Base-by-base conservation (phyloP, 202 grass and related monocot species). In the Setaria viridis region DNA sequence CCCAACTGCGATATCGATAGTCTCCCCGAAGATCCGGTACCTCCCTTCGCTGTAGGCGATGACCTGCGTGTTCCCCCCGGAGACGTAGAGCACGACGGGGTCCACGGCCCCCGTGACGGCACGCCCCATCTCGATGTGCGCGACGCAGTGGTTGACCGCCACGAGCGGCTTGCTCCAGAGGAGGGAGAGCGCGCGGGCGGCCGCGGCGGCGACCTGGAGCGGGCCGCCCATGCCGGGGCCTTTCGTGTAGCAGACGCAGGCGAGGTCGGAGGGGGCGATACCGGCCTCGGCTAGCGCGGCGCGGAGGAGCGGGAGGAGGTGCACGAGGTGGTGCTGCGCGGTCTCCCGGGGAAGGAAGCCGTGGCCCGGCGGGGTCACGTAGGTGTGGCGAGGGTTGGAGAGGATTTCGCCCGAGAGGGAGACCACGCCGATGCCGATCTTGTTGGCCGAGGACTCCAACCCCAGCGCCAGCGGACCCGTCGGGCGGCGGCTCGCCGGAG, bases 41-140 rank as follows among this genome's bases (percentile, higher is more conserved):
- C 87, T 82, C 20, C 91, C 93, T 29, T 96, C 91, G 81, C 91
- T 99, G 80, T 96, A 99, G 1, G 96, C 96, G 46, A 99, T 95
- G 59, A 99, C 97, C 82, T 93, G 91, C 30, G 97, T 99, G 85
- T 94, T 99, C 4, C 97, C 97, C 0, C 93, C 91, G 14, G 91
- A 96, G 75, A 99, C 91, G 81, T 96, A 96, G 43, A 96, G 88
- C n/a, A 99, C 97, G 58, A 99, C 93, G 9, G 96, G 93, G 83
- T 91, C 90, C 0, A 87, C 82, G 6, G 93, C 93, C 30, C 93
- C 87, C 16, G 93, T 99, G 50, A 99, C 93, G 14, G 83, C 80
- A 54, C 97, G 97, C 19, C 90, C 97, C 97, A 96, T 99, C 86
- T 99, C 97, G 76, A 99, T 91, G 80, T 99, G 93, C 17, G 97